A percentile compares a stretch with the other conserved stretches of the same genome.
Evolutionary conservation across 805 yeast species (phyloP).

Genomic region (Starmerella bombicola): DNA sequence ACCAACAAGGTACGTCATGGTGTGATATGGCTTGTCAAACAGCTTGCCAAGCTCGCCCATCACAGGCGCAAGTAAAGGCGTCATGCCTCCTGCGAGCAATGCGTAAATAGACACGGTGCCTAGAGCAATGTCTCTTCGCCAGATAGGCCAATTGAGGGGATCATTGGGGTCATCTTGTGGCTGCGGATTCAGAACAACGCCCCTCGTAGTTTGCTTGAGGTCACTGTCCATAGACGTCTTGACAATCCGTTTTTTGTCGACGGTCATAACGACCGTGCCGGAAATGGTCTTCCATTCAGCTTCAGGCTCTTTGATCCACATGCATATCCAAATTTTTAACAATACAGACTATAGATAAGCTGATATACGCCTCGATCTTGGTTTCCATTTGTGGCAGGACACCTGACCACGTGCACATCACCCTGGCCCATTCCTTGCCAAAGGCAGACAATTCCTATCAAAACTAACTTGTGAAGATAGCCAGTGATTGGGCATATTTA

Average conservation of each 20-base stretch:
- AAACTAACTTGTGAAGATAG: no score
- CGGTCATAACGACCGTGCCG: conserved; percentile 39
- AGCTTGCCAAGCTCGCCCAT: conserved; percentile 33
- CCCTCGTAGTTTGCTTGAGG: conserved; percentile 37
- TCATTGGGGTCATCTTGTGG: conserved; percentile 53
- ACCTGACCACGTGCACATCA: no score
- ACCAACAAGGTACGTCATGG: conserved; percentile 44
- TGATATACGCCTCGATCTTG: no score
- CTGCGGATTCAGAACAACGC: conserved; percentile 46
- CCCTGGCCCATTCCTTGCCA: no score
- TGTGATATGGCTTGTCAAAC: conserved; percentile 34
- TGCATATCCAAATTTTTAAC: conserved; percentile 3
- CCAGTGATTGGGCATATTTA: no score
- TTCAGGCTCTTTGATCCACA: conserved; percentile 36
- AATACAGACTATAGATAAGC: no score
- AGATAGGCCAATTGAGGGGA: conserved; percentile 53
- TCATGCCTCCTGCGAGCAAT: conserved; percentile 50
- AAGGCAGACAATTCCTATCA: no score
- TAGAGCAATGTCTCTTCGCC: conserved; percentile 45
- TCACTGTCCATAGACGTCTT: conserved; percentile 11
- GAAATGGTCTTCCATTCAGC: conserved; percentile 32
- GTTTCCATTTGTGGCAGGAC: no score
- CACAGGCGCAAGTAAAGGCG: conserved; percentile 50
- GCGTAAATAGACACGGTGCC: conserved; percentile 44
- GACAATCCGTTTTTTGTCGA: conserved; percentile 5